Conservation (phyloP, 179 eudicot species). For the Beta lomatogona region DNA sequence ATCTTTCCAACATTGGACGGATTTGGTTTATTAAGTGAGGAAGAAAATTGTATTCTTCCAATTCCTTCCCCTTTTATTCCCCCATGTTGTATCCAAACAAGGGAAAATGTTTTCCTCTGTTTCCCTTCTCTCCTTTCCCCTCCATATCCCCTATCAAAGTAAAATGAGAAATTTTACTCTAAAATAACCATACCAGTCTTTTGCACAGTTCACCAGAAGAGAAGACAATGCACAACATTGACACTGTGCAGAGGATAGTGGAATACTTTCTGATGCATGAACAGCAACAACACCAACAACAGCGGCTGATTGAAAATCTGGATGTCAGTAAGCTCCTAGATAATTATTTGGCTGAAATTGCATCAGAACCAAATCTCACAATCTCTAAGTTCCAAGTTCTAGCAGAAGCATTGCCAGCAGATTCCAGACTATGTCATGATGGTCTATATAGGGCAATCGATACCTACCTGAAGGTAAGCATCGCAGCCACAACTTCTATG, state of each 20-base stretch:
- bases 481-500: neutral
- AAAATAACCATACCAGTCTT: conserved; percentile 4
- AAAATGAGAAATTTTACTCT: neutral
- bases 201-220: conserved; percentile 48
- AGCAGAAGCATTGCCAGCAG: conserved; percentile 52
- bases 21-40: too few species aligned
- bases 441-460: conserved; percentile 60
- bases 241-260: conserved; percentile 53
- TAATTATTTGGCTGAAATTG: conserved; percentile 57
- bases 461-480: conserved; percentile 55
- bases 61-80: too few species aligned
- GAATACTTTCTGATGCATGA: conserved; percentile 59
- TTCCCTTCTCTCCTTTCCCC: too few species aligned
- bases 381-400: conserved; percentile 48
- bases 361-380: conserved; percentile 49
- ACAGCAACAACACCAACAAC: conserved; percentile 42
- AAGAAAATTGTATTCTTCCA: too few species aligned
- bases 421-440: conserved; percentile 53
- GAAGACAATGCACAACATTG: conserved; percentile 44
- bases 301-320: conserved; percentile 32
- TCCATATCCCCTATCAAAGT: too few species aligned
- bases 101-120: too few species aligned
- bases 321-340: conserved; percentile 58
- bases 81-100: too few species aligned
- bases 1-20: too few species aligned